Evolutionary conservation across 495 filamentous ascomycete species (phyloP).

Genomic region (Aspergillus nanangensis): DNA sequence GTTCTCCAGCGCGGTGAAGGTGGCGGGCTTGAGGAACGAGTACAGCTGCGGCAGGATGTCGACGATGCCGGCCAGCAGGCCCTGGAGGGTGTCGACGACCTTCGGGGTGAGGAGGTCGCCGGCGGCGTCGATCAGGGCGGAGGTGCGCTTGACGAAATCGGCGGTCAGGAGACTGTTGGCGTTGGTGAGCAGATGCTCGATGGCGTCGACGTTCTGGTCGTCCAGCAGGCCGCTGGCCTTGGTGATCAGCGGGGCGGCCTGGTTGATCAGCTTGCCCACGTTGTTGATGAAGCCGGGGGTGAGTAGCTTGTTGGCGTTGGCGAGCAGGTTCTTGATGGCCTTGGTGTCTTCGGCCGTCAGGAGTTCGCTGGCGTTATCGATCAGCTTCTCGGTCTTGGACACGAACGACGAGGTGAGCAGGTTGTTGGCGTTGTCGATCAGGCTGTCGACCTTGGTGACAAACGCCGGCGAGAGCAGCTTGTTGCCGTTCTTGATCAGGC

Average conservation of each 20-base stretch:
- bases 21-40: not conserved
- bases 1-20: not conserved
- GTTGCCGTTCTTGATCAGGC: not conserved
- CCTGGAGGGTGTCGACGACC: not conserved
- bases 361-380: too few relatives aligned
- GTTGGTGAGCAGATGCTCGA: not conserved
- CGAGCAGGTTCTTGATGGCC: too few relatives aligned
- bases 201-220: not conserved
- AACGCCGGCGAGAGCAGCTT: not conserved
- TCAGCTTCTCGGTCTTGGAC: too few relatives aligned
- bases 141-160: not conserved
- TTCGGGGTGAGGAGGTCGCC: not conserved
- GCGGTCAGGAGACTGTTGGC: not conserved
- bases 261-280: too few relatives aligned
- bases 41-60: not conserved
- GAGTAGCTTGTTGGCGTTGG: too few relatives aligned
- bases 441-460: not conserved
- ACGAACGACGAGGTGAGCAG: too few relatives aligned
- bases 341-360: too few relatives aligned
- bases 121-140: not conserved
- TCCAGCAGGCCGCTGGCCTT: not conserved
- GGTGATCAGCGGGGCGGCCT: not conserved
- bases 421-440: not conserved
- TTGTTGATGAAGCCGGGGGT: too few relatives aligned
- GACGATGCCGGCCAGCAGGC: not conserved